Conservation (phyloP, 2,329 filamentous ascomycete genomes). For the Chaetomium sp. region DNA sequence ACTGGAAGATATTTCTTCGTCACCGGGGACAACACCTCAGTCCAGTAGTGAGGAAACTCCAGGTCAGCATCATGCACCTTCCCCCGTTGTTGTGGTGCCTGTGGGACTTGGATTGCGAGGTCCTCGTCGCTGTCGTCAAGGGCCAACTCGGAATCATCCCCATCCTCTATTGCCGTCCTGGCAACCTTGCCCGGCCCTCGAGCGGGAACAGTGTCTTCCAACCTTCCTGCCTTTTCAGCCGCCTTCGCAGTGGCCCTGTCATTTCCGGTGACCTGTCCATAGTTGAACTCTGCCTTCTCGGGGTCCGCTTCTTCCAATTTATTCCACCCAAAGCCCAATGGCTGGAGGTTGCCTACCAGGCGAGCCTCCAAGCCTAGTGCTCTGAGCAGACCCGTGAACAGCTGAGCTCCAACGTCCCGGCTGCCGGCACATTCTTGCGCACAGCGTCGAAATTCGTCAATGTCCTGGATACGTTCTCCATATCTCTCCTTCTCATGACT, state of each 20-base stretch:
- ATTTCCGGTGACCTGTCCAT: conserved; percentile 10
- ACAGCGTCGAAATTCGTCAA: conserved; percentile 61
- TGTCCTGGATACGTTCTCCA: conserved; percentile 65
- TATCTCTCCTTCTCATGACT: conserved; percentile 56
- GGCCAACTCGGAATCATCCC: conserved; percentile 42
- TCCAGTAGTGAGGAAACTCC: conserved; percentile 86
- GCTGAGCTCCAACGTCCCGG: conserved; percentile 77
- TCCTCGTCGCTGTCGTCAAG: conserved; percentile 52
- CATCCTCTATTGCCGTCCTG: conserved; percentile 33
- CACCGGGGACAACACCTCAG: conserved; percentile 76
- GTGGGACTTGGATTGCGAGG: conserved; percentile 51
- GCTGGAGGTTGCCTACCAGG: conserved; percentile 78
- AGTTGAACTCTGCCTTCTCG: conserved; percentile 33
- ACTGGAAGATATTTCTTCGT: conserved; percentile 74
- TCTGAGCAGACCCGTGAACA: conserved; percentile 80
- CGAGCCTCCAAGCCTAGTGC: conserved; percentile 76
- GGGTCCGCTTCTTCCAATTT: conserved; percentile 71
- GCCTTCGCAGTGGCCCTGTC: conserved; percentile 1
- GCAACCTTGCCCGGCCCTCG: conserved; percentile 7
- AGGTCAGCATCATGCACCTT: conserved; percentile 68
- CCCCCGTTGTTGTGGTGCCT: conserved; percentile 36
- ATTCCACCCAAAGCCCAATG: conserved; percentile 84
- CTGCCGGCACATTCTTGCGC: conserved; percentile 72
- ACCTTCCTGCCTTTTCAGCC: conserved; percentile 18
- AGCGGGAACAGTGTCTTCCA: conserved; percentile 6